phyloP scores from a whole-genome alignment of 139 green algal genomes.

The Diplosphaera chodatii region DNA sequence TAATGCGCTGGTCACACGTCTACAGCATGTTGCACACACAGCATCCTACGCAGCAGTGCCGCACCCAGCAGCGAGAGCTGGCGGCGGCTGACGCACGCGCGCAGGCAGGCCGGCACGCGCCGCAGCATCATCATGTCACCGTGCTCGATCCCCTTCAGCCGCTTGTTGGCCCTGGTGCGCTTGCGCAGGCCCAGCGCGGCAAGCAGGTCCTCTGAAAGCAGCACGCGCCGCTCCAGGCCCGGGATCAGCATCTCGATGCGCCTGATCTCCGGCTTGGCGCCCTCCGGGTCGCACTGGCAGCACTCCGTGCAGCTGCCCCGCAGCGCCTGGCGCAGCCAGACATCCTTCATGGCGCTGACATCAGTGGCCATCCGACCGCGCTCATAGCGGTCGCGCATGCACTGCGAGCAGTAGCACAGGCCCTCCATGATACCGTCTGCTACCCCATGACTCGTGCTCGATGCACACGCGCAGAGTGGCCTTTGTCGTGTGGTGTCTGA shows the following conservation, averaged over 20 bases:
- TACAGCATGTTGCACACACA: too few species aligned
- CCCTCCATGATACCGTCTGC: background rate
- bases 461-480: too few species aligned
- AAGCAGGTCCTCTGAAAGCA: background rate
- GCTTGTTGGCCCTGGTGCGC: background rate
- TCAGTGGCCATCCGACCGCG: background rate
- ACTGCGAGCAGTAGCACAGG: background rate
- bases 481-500: too few species aligned
- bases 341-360: background rate
- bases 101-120: background rate
- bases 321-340: background rate
- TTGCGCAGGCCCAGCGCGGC: background rate
- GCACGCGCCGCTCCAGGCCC: background rate
- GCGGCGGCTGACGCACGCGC: background rate
- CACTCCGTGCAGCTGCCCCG: background rate
- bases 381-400: too few species aligned
- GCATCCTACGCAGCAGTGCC: too few species aligned
- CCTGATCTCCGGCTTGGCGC: background rate
- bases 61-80: background rate
- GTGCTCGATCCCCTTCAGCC: background rate
- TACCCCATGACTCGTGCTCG: too few species aligned
- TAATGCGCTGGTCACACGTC: too few species aligned
- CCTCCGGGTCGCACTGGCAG: background rate
- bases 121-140: background rate
- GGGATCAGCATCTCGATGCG: background rate